Evolutionary conservation across 169 alveolate genomes (phyloP).

Genomic region (Plasmodium coatneyi): DNA sequence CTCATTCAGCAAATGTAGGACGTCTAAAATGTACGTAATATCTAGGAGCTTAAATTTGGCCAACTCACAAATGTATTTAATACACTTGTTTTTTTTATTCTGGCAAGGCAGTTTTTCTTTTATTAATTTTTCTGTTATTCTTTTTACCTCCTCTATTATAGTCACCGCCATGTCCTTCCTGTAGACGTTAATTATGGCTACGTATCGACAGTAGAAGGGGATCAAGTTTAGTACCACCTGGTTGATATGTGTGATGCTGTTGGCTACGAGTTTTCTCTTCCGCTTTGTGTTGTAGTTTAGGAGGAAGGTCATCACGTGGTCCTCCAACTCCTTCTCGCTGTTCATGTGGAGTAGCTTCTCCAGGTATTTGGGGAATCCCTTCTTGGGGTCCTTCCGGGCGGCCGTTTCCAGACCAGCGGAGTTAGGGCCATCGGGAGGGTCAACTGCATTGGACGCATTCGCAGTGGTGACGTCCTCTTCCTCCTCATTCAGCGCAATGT

Average conservation of each 20-base stretch:
- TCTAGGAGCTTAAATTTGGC: slow-evolving; percentile 54
- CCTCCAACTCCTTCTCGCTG: slow-evolving; percentile 40
- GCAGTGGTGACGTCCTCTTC: not conserved
- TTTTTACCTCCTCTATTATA: slow-evolving; percentile 30
- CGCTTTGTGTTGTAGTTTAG: slow-evolving; percentile 56
- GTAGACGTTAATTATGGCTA: slow-evolving; percentile 46
- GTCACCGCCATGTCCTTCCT: slow-evolving; percentile 19
- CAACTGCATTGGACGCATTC: not conserved
- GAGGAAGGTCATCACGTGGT: slow-evolving; percentile 39
- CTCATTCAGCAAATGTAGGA: slow-evolving; percentile 32
- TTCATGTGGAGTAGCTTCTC: slow-evolving; percentile 39
- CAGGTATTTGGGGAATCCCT: slow-evolving; percentile 16
- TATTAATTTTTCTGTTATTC: slow-evolving; percentile 27
- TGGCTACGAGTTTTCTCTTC: slow-evolving; percentile 42
- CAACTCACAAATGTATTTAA: slow-evolving; percentile 43
- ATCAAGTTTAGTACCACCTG: slow-evolving; percentile 8
- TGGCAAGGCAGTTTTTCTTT: slow-evolving; percentile 57
- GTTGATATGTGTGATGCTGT: slow-evolving; percentile 18
- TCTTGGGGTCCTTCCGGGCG: not conserved
- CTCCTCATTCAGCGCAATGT: slow-evolving; percentile 32
- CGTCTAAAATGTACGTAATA: slow-evolving; percentile 34
- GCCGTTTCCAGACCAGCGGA: not conserved
- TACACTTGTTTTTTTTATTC: slow-evolving; percentile 57
- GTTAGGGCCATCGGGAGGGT: not conserved
- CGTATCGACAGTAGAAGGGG: slow-evolving; percentile 60